Evolutionary conservation across 2,329 filamentous ascomycete species (phyloP).

Genomic region (Monosporascus sp.): DNA sequence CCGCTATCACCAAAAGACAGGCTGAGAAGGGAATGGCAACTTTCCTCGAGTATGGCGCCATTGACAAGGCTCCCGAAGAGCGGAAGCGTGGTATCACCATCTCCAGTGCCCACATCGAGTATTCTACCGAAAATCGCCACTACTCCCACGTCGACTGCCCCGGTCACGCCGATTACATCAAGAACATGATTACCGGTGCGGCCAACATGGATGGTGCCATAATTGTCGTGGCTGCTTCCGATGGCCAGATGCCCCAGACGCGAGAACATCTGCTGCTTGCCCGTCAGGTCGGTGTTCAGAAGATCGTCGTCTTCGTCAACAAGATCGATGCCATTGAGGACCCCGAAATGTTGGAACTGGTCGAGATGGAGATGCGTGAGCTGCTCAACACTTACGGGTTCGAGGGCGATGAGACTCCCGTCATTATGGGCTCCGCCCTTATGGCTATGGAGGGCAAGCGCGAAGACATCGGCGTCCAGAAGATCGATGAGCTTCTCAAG

Average conservation of each 20-base stretch:
- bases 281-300: constrained; percentile 96
- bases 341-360: constrained; percentile 98
- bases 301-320: constrained; percentile 99
- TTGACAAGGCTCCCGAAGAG: constrained; percentile 99
- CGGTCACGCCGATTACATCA: constrained; percentile 99
- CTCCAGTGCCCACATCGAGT: constrained; percentile 97
- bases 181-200: constrained; percentile 99
- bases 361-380: constrained; percentile 99
- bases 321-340: constrained; percentile 97
- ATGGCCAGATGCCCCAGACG: constrained; percentile 99
- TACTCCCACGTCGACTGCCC: constrained; percentile 99
- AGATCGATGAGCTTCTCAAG: constrained; percentile 86
- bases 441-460: constrained; percentile 85
- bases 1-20: constrained; percentile 97
- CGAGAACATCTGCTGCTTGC: constrained; percentile 96
- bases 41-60: constrained; percentile 96
- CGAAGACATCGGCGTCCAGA: constrained; percentile 77
- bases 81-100: constrained; percentile 99
- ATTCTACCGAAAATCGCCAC: constrained; percentile 87
- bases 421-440: constrained; percentile 93
- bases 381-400: constrained; percentile 89
- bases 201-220: constrained; percentile 99
- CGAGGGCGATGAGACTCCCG: constrained; percentile 95
- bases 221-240: constrained; percentile 95
- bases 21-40: constrained; percentile 88